Percentiles rank a stretch among this genome's conserved stretches.
Conservation (phyloP, 768 basidiomycete genomes). For the Russula compacta region DNA sequence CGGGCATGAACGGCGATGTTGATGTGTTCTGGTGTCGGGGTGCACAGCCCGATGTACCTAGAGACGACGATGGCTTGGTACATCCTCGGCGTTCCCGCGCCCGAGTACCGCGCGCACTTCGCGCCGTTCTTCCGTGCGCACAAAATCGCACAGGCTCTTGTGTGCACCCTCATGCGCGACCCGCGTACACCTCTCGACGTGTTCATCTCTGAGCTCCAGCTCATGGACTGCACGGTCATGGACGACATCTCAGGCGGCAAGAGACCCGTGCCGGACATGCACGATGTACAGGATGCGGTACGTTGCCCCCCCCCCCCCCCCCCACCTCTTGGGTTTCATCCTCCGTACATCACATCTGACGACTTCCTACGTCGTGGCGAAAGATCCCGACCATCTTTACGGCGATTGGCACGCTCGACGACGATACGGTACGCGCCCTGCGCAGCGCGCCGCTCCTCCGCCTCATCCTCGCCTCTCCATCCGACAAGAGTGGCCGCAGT, state of each 20-base stretch:
- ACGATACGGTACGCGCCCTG: not conserved
- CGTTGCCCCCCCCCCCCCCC: not conserved
- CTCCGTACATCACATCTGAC: not conserved
- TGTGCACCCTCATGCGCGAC: constrained; percentile 6
- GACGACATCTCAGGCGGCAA: not conserved
- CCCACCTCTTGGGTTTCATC: not conserved
- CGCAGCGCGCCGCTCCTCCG: constrained; percentile 6
- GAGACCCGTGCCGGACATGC: not conserved
- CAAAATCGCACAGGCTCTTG: constrained; percentile 7
- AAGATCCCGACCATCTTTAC: constrained; percentile 5
- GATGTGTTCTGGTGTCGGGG: not conserved
- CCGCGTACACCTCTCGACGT: not conserved
- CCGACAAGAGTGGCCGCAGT: not conserved
- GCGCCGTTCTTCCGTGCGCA: constrained; percentile 9
- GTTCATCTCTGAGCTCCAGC: constrained; percentile 4
- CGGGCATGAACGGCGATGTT: constrained; percentile 1
- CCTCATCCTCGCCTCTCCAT: not conserved
- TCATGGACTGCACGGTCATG: not conserved
- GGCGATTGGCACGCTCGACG: constrained; percentile 11
- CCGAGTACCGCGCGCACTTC: not conserved
- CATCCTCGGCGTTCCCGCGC: not conserved
- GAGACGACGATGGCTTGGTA: constrained; percentile 26
- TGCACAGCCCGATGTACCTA: constrained; percentile 49
- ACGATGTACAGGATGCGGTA: constrained; percentile 10
- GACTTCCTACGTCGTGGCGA: not conserved